A percentile compares a stretch with the other conserved stretches of the same genome.
Evolutionary conservation across 116 monocot species (phyloP).

Genomic region (Papilionanthe hybrid): DNA sequence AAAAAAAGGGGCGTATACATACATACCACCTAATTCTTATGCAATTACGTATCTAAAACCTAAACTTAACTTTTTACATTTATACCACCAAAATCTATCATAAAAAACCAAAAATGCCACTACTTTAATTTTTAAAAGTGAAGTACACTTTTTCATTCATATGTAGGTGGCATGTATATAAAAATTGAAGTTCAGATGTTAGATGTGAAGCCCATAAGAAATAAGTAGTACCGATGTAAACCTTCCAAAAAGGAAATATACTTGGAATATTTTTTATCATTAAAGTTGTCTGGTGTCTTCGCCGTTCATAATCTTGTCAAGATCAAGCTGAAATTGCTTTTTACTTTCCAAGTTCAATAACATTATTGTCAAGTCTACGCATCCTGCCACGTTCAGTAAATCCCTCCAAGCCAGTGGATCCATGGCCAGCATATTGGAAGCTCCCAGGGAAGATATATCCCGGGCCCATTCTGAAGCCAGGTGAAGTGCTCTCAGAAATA

Average conservation of each 20-base stretch:
- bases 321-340: slow-evolving; percentile 82
- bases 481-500: slow-evolving; percentile 39
- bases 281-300: slow-evolving; percentile 87
- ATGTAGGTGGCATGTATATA: too few species aligned
- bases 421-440: slow-evolving; percentile 31
- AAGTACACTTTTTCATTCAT: too few species aligned
- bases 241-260: slow-evolving; percentile 20
- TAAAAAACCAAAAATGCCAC: too few species aligned
- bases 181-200: too few species aligned
- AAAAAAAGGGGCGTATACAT: too few species aligned
- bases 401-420: slow-evolving; percentile 34
- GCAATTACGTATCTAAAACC: too few species aligned
- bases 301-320: slow-evolving; percentile 73
- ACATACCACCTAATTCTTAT: too few species aligned
- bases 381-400: slow-evolving; percentile 42
- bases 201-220: too few species aligned
- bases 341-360: slow-evolving; percentile 60
- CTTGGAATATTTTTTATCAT: slow-evolving; percentile 99
- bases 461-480: slow-evolving; percentile 45
- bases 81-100: too few species aligned
- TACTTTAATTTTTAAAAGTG: too few species aligned
- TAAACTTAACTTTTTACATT: too few species aligned
- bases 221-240: too few species aligned
- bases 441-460: slow-evolving; percentile 42
- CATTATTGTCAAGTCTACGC: slow-evolving; percentile 40